Evolutionary conservation across 2,329 filamentous ascomycete genomes (phyloP), one percentile per base, ranked within the genome.

Genomic region (Zymoseptoria crescenta): DNA sequence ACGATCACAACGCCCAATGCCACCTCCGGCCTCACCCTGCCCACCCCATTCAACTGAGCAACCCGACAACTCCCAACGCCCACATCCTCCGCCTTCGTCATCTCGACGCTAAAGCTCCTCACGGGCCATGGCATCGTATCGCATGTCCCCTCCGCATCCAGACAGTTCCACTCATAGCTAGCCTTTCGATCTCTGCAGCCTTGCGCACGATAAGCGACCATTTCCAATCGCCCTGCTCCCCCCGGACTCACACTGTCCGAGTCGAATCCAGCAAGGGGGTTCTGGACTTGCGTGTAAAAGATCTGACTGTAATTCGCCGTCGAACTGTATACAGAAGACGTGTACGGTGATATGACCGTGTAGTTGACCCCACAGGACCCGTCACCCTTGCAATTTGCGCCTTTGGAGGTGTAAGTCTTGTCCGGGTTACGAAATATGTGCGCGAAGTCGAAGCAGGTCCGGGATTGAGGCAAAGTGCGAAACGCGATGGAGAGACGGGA

Each of bases 401-500:
- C 60, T 20, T 51, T 48, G 9, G 41, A 48, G 10, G 60, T 57
- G 52, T 62, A 62, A 8, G 55, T 57, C 3, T 45, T 30, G 2
- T 45, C 28, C 2, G 55, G 57, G 16, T 58, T 30, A 10, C 49
- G 45, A 57, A 62, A 62, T 9, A 57, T 62, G 19, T 57, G 51
- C 30, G 51, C 57, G 8, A 62, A 29, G 55, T 62, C 50, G 49
- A 62, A 62, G 35, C 60, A 62, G 13, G 55, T 54, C 19, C 50
- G 41, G 35, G 56, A 49, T 53, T 59, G 45, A 8, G 60, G 60
- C 2, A 62, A 50, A 8, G 60, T 62, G 13, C 60, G 60, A 52
- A 62, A 57, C 5, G 60, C 57, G 55, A 76, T 91, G 41, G 82
- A 90, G 74, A 70, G 72, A 2, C 75, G 82, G 60, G 77, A 83